Evolutionary conservation across 2,329 filamentous ascomycete species (phyloP), one percentile per base, ranked within the genome.

Genomic region (Talaromyces pinophilus): DNA sequence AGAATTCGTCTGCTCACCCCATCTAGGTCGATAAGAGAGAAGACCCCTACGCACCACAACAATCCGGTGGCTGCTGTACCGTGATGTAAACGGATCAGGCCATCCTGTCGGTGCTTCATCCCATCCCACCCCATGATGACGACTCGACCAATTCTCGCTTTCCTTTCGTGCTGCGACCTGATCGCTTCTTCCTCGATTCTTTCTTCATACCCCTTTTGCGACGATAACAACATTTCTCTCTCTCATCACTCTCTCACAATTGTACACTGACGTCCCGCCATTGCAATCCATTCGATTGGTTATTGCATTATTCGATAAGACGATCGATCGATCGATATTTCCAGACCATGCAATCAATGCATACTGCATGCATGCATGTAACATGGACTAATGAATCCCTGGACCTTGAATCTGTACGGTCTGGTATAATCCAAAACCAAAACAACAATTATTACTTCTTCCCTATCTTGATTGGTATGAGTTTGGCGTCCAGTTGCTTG

Each of bases 1-100:
- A 5, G 13, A 44, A 42, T 13, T 17, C 62, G 33, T 28, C 22
- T 35, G 30, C 66, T 67, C 62, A 63, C 38, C 30, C 50, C 44
- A 59, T 61, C 57, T 75, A 88, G 85, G 92, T 98, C 71, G 92
- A 96, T 77, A 94, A 93, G 85, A 90, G 91, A 79, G 95, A 98
- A 78, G 95, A 99, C 79, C 95, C 95, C n/a, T 99, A 99, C 79
- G 93, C 94, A 75, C 94, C 94, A 72, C 94, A 96, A 84, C 92
- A 96, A 83, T 92, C 87, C 65, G 91, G 89, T 77, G 91, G 93
- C 75, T 99, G 95, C 88, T 99, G 95, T 84, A 86, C 90, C 75
- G 89, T 99, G 82, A 98, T 98, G 94, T 98, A 85, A 83, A 73
- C 73, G 70, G 52, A 28, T n/a, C 33, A 42, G 35, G 22, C 17